These are phyloP conservation scores for Xylariaceae sp. DNA, from an alignment of 2,329 filamentous ascomycete species.

Conservation along the genomic window DNA sequence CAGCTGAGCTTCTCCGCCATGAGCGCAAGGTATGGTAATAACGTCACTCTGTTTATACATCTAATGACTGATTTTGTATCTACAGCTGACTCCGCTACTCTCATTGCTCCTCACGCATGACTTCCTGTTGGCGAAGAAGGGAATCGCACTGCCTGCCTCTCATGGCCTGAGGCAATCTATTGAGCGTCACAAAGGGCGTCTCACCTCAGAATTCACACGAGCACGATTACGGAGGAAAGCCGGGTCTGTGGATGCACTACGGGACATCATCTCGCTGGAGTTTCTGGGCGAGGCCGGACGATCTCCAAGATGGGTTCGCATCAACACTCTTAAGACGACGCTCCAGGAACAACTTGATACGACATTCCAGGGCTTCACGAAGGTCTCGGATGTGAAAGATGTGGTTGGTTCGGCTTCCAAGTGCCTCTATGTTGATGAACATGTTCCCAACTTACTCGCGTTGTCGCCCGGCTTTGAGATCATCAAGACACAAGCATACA, in stretches of 20 bases:
- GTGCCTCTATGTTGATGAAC: constrained; percentile 66
- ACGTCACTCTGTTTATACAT: too few species aligned
- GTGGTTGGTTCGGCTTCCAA: constrained; percentile 47
- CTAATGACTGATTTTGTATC: constrained; percentile 24
- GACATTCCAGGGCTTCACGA: constrained; percentile 65
- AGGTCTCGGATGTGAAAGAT: constrained; percentile 52
- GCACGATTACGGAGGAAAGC: constrained; percentile 69
- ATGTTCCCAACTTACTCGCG: constrained; percentile 81
- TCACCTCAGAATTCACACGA: constrained; percentile 79
- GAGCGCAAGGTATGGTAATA: constrained; percentile 71
- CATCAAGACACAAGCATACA: constrained; percentile 69
- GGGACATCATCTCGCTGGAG: constrained; percentile 51
- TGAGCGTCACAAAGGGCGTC: constrained; percentile 74
- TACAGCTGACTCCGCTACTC: constrained; percentile 73
- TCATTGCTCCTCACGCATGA: constrained; percentile 84
- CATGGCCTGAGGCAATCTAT: constrained; percentile 75
- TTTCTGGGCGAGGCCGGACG: constrained; percentile 44
- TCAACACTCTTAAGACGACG: constrained; percentile 74
- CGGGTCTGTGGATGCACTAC: constrained; percentile 63
- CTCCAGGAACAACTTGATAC: constrained; percentile 68
- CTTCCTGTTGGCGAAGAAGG: constrained; percentile 72
- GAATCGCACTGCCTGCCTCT: constrained; percentile 73
- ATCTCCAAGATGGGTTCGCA: constrained; percentile 86
- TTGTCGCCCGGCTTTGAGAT: constrained; percentile 69
- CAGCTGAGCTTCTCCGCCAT: constrained; percentile 66